Evolutionary conservation across 306 rosid genomes (phyloP).

Genomic region (Castanea crenata): DNA sequence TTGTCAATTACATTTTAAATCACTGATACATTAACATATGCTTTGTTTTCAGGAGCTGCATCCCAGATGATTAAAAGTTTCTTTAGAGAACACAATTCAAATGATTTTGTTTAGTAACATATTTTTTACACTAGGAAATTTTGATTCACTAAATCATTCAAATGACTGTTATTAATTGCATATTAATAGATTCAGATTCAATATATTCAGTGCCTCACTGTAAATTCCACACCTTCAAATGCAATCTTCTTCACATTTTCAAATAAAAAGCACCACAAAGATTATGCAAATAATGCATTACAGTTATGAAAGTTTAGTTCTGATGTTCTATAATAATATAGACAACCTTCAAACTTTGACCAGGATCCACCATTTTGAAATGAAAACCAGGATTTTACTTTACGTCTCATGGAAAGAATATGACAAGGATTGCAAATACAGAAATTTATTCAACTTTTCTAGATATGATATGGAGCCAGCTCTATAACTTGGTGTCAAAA

Average conservation of each 20-base stretch:
- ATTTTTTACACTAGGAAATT: no score
- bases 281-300: background rate
- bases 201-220: background rate
- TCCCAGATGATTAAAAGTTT: no score
- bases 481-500: constrained; percentile 1
- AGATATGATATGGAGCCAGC: background rate
- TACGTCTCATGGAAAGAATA: background rate
- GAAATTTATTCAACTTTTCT: background rate
- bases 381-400: background rate
- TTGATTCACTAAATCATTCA: background rate
- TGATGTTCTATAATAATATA: background rate
- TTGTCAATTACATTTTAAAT: no score
- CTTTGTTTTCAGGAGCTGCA: no score
- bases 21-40: no score
- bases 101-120: no score
- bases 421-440: background rate
- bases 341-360: background rate
- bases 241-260: background rate
- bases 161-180: background rate
- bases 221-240: background rate
- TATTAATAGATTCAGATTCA: background rate
- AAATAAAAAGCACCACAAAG: background rate
- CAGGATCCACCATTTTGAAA: background rate
- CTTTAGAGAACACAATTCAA: no score
- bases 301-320: background rate